phyloP scores from a whole-genome alignment of 345 rosid species.

The Lagerstroemia speciosa region DNA sequence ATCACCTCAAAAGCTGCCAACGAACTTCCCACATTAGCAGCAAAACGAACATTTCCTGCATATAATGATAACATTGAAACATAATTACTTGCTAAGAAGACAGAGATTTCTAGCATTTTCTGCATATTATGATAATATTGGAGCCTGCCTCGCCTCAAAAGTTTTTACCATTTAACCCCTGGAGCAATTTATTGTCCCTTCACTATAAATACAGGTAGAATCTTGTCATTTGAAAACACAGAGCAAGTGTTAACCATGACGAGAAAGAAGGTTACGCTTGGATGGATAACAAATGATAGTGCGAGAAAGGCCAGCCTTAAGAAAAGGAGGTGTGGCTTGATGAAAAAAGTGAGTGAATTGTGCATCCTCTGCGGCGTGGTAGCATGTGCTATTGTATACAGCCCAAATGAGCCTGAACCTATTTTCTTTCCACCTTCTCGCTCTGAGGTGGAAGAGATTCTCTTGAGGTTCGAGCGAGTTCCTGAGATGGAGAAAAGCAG shows the following conservation, averaged over 20 bases:
- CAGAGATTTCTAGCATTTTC: neutral
- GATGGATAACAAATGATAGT: conserved; percentile 25
- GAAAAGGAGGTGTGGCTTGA: conserved; percentile 32
- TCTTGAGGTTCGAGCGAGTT: neutral
- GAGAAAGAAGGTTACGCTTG: conserved; percentile 39
- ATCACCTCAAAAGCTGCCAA: neutral
- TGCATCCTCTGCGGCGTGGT: conserved; percentile 28
- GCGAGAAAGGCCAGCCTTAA: conserved; percentile 37
- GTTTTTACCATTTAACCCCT: neutral
- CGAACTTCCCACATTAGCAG: neutral
- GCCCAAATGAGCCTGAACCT: conserved; percentile 31
- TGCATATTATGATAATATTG: no score
- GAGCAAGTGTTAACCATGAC: conserved; percentile 19
- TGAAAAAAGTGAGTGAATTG: conserved; percentile 41
- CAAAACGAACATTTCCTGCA: neutral
- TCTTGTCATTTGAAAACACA: neutral
- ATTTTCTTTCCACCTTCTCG: conserved; percentile 24
- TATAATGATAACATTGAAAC: neutral
- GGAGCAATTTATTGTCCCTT: neutral
- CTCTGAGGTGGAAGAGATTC: neutral
- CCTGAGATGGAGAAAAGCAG: neutral
- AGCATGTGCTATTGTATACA: conserved; percentile 26
- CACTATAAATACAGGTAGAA: neutral
- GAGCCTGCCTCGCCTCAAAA: no score
- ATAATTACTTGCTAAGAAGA: neutral